Base-by-base conservation (phyloP, 352 stramenopile genomes). In the Pythium brachiatum region DNA sequence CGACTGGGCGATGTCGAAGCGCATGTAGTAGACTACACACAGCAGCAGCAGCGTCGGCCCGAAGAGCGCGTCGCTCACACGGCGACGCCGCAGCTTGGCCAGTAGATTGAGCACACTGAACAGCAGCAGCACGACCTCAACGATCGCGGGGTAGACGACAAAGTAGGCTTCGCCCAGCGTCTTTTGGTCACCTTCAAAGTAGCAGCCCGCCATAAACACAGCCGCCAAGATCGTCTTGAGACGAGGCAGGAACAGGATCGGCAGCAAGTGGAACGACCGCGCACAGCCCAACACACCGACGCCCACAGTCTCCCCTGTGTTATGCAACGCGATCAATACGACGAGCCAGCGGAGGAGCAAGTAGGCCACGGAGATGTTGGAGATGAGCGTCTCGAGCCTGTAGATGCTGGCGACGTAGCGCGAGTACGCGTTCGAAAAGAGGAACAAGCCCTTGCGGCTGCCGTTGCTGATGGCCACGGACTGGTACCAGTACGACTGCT, bases 351-450 rank as follows among this genome's bases (percentile, higher is more conserved):
- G 77, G 3, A 62, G 16, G 4, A 84, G 62, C 25, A 83, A 31
- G 26, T 69, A 53, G 13, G 50, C 46, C 27, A 84, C 27, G 2
- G 73, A 81, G 0, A 74, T 38, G 39, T 82, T 86, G 7, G 73
- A 60, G 27, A 86, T 73, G 5, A 82, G 20, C n/a, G 63, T 75
- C 62, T 83, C 72, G 60, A 74, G 75, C 43, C 74, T 70, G 59
- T 84, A 88, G 0, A 68, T 43, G 46, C 62, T 76, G 15, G 20
- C 56, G 34, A 82, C 66, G 0, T 62, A 64, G 18, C 55, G 63
- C 3, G 34, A 31, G 0, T 51, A 58, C 0, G 12, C 20, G 25
- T 39, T 60, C 1, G 67, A 62, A 29, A 74, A 76, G 0, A 74
- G 26, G 38, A 83, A 87, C 9, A 87, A 65, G 0, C 76, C 74